These are phyloP conservation scores for Lepiota brunneoincarnata DNA, from an alignment of 768 basidiomycete genomes.

Conservation along the genomic window DNA sequence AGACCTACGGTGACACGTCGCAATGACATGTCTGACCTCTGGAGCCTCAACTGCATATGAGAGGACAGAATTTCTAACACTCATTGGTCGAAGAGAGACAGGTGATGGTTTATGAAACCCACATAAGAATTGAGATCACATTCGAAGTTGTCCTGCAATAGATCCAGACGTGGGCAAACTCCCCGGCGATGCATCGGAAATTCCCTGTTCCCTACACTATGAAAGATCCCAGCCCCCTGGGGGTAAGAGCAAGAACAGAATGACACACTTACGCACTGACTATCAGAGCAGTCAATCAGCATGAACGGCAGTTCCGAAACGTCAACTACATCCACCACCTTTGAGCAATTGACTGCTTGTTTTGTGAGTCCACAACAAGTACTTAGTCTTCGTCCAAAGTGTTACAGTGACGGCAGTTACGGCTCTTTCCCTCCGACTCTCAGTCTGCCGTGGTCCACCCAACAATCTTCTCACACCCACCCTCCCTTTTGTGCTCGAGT, in stretches of 20 bases:
- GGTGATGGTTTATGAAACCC: neutral
- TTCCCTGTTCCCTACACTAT: constrained; percentile 28
- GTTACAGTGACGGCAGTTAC: too few relatives aligned
- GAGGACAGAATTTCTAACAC: constrained; percentile 25
- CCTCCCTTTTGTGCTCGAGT: too few relatives aligned
- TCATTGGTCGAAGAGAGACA: neutral
- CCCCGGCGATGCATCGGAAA: constrained; percentile 27
- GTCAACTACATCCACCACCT: constrained; percentile 10
- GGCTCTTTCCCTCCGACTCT: too few relatives aligned
- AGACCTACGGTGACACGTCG: constrained; percentile 28
- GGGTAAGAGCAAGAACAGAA: neutral
- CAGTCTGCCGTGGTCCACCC: too few relatives aligned
- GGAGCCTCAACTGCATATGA: constrained; percentile 25
- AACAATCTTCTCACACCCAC: too few relatives aligned
- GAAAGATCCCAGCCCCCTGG: neutral
- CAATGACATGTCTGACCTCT: constrained; percentile 28
- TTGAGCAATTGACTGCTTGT: too few relatives aligned
- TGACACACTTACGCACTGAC: constrained; percentile 14
- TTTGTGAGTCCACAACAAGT: too few relatives aligned
- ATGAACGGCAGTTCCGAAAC: too few relatives aligned
- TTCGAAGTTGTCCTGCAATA: constrained; percentile 30
- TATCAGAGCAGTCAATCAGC: constrained; percentile 31
- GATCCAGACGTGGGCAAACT: constrained; percentile 31
- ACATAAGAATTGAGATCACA: constrained; percentile 27
- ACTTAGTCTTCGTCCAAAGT: too few relatives aligned